These are phyloP conservation scores for Erythrobasidium hasegawianum DNA, from an alignment of 1,284 basidiomycete genomes.

Conservation along the genomic window DNA sequence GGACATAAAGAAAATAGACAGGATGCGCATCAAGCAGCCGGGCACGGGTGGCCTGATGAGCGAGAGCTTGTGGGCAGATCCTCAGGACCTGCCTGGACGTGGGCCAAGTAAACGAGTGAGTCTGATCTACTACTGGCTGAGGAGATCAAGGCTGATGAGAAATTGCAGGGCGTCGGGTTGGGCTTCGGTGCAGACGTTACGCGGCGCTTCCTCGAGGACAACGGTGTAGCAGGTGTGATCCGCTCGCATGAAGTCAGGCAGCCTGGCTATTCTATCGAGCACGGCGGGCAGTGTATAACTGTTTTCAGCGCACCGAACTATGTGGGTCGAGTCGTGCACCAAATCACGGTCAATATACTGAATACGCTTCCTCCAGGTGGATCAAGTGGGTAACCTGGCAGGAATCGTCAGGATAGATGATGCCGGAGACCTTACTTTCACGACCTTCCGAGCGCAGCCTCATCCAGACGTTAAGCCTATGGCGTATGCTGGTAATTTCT, in stretches of 20 bases:
- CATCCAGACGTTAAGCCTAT: constrained; percentile 44
- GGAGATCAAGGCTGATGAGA: too few species aligned
- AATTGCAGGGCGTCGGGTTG: constrained; percentile 85
- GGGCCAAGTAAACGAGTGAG: constrained; percentile 88
- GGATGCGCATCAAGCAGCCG: constrained; percentile 77
- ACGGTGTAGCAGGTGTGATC: constrained; percentile 57
- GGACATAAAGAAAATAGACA: constrained; percentile 80
- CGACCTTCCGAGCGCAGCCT: constrained; percentile 44
- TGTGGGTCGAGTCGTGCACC: constrained; percentile 32
- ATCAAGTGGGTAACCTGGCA: constrained; percentile 47
- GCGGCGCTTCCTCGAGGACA: constrained; percentile 42
- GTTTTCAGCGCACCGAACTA: constrained; percentile 53
- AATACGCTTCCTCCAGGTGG: constrained; percentile 38
- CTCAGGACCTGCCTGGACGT: constrained; percentile 81
- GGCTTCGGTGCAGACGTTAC: constrained; percentile 82
- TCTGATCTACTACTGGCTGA: constrained; percentile 46
- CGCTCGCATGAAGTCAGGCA: constrained; percentile 97
- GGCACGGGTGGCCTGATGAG: constrained; percentile 91
- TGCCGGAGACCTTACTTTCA: constrained; percentile 43
- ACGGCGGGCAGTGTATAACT: constrained; percentile 82
- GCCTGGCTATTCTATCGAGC: constrained; percentile 78
- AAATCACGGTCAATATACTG: neutral
- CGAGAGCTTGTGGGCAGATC: constrained; percentile 80
- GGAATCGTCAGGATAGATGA: constrained; percentile 45
- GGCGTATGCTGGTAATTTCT: constrained; percentile 40